A percentile compares a stretch with the other conserved stretches of the same genome.
Evolutionary conservation across 2,329 filamentous ascomycete species (phyloP).

Genomic region (Ampelomyces quisqualis): DNA sequence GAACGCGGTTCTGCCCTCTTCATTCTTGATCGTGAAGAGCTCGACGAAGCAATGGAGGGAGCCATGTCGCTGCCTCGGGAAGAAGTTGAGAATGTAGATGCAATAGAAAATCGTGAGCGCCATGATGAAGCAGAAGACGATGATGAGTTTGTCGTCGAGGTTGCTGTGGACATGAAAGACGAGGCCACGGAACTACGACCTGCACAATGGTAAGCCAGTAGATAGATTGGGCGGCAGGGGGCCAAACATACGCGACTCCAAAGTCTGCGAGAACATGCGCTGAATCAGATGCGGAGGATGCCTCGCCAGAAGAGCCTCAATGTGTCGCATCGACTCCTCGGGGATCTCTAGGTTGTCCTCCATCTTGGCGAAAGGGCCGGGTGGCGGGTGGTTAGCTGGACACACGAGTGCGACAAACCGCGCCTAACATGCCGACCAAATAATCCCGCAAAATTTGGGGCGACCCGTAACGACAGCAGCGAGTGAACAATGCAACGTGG

Average conservation of each 20-base stretch:
- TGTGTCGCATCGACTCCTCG: constrained; percentile 42
- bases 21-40: constrained; percentile 33
- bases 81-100: constrained; percentile 36
- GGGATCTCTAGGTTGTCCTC: constrained; percentile 40
- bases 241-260: constrained; percentile 37
- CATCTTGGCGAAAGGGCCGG: constrained; percentile 25
- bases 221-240: background rate
- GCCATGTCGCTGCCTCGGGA: constrained; percentile 32
- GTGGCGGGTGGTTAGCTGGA: constrained; percentile 13
- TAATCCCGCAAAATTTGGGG: background rate
- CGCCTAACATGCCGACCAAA: constrained; percentile 23
- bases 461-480: constrained; percentile 4
- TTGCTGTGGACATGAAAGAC: constrained; percentile 37
- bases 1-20: constrained; percentile 38
- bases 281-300: constrained; percentile 42
- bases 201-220: constrained; percentile 23
- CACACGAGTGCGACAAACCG: constrained; percentile 7
- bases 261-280: constrained; percentile 41
- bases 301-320: constrained; percentile 39
- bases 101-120: constrained; percentile 38
- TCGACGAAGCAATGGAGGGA: constrained; percentile 33
- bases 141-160: constrained; percentile 30
- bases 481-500: constrained; percentile 5
- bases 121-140: constrained; percentile 36
- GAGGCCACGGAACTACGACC: constrained; percentile 39